Conservation (phyloP, 768 basidiomycete genomes). For the Suillus sp. region DNA sequence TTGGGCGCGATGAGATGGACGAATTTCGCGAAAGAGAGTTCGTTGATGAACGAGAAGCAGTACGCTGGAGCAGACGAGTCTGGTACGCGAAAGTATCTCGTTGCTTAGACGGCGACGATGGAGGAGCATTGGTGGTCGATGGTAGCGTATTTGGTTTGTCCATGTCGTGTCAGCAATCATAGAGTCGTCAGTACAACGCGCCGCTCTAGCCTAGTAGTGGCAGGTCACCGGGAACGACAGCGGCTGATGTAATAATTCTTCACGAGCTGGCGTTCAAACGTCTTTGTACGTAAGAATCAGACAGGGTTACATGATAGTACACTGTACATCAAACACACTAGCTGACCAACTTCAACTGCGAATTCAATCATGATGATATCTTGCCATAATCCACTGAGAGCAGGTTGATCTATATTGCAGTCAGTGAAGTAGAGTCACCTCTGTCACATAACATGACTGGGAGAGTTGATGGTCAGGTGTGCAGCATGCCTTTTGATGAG, state of each 20-base stretch:
- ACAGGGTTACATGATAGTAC: no score
- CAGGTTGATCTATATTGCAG: no score
- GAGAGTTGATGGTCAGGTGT: background rate
- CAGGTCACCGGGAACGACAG: background rate
- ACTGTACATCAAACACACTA: no score
- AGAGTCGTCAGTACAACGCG: slow-evolving; percentile 13
- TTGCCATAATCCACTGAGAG: no score
- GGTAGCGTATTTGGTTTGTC: slow-evolving; percentile 36
- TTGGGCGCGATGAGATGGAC: slow-evolving; percentile 43
- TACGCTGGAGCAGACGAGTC: slow-evolving; percentile 77
- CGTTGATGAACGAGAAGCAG: slow-evolving; percentile 49
- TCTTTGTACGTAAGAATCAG: no score
- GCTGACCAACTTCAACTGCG: no score
- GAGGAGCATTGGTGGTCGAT: background rate
- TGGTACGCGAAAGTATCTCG: slow-evolving; percentile 70
- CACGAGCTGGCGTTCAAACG: background rate
- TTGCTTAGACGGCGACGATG: slow-evolving; percentile 7
- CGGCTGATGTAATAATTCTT: background rate
- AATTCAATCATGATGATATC: background rate
- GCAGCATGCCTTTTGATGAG: background rate
- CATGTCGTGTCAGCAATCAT: slow-evolving; percentile 36
- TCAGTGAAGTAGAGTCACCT: background rate
- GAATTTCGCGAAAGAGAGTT: slow-evolving; percentile 56
- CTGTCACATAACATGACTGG: no score
- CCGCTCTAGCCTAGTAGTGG: background rate